Evolutionary conservation across 1,139 yeast species (phyloP).

Genomic region (Debaryomyces robertsiae): DNA sequence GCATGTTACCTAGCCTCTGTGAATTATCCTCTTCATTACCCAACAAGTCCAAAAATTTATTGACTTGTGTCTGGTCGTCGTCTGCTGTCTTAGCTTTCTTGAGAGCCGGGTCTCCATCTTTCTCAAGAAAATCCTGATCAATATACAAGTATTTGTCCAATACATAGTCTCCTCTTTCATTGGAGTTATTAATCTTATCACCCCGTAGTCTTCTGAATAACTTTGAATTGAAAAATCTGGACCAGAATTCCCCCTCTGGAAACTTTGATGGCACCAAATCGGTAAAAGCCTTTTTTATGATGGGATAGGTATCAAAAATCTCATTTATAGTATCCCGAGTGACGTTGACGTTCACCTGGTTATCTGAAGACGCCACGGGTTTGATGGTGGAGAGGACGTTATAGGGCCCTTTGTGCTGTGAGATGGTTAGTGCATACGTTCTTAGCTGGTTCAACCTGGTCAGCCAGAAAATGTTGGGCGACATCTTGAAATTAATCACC

Average conservation of each 20-base stretch:
- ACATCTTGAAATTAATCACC: conserved; percentile 75
- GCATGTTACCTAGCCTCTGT: conserved; percentile 72
- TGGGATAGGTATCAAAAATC: conserved; percentile 90
- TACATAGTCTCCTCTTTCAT: conserved; percentile 80
- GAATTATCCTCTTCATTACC: conserved; percentile 86
- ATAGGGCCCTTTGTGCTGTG: conserved; percentile 91
- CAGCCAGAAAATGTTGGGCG: conserved; percentile 87
- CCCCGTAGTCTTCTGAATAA: conserved; percentile 87
- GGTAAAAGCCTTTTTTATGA: conserved; percentile 84
- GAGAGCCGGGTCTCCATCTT: conserved; percentile 24
- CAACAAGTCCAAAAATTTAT: conserved; percentile 67
- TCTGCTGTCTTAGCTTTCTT: conserved; percentile 17
- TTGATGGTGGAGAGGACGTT: conserved; percentile 91
- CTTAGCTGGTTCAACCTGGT: conserved; percentile 78
- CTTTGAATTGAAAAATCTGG: conserved; percentile 90
- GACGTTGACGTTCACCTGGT: conserved; percentile 87
- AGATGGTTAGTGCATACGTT: conserved; percentile 79
- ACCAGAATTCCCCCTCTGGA: conserved; percentile 93
- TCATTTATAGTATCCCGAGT: conserved; percentile 89
- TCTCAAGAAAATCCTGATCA: conserved; percentile 53
- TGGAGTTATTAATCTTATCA: conserved; percentile 68
- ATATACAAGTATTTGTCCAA: conserved; percentile 79
- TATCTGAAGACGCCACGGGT: conserved; percentile 88
- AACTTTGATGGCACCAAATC: conserved; percentile 84
- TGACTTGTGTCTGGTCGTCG: conserved; percentile 34